Percentiles rank a stretch among this genome's conserved stretches.
phyloP scores from a whole-genome alignment of 208 protist species.

The Porcisia hertigi region DNA sequence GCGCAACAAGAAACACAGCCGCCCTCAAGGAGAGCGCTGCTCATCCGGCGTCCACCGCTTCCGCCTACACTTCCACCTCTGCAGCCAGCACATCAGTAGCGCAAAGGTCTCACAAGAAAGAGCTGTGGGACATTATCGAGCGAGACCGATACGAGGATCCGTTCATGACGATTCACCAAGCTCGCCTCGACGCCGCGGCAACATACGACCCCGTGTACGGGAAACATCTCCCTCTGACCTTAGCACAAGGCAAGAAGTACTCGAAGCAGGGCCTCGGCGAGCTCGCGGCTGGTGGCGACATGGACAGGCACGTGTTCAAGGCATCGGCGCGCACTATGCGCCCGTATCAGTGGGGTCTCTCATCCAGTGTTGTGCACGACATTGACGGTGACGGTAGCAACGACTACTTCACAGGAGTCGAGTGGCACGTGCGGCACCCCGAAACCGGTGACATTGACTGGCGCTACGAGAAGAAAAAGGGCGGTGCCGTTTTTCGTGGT shows the following conservation, averaged over 20 bases:
- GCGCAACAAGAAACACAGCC: not conserved
- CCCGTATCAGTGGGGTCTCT: slow-evolving; percentile 69
- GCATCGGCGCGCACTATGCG: slow-evolving; percentile 22
- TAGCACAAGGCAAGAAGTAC: slow-evolving; percentile 81
- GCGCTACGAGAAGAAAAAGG: slow-evolving; percentile 79
- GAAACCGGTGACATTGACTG: slow-evolving; percentile 86
- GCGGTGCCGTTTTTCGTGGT: slow-evolving; percentile 71
- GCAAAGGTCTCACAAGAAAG: slow-evolving; percentile 24
- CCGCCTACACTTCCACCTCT: not conserved
- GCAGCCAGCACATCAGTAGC: not conserved
- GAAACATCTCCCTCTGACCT: slow-evolving; percentile 43
- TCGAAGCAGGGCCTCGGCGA: slow-evolving; percentile 58
- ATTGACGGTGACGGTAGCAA: slow-evolving; percentile 73
- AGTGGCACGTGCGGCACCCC: slow-evolving; percentile 78
- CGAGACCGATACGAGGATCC: slow-evolving; percentile 80
- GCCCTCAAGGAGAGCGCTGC: not conserved
- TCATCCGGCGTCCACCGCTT: not conserved
- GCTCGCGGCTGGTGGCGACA: slow-evolving; percentile 69
- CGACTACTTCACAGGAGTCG: slow-evolving; percentile 69
- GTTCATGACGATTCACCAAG: slow-evolving; percentile 78
- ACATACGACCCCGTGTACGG: slow-evolving; percentile 72
- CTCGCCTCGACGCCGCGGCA: slow-evolving; percentile 73
- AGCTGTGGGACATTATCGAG: slow-evolving; percentile 65
- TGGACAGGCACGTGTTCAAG: slow-evolving; percentile 72
- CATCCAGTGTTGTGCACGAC: slow-evolving; percentile 58